Evolutionary conservation across 2,329 filamentous ascomycete species (phyloP).

Genomic region (Ophiocordyceps unilateralis): DNA sequence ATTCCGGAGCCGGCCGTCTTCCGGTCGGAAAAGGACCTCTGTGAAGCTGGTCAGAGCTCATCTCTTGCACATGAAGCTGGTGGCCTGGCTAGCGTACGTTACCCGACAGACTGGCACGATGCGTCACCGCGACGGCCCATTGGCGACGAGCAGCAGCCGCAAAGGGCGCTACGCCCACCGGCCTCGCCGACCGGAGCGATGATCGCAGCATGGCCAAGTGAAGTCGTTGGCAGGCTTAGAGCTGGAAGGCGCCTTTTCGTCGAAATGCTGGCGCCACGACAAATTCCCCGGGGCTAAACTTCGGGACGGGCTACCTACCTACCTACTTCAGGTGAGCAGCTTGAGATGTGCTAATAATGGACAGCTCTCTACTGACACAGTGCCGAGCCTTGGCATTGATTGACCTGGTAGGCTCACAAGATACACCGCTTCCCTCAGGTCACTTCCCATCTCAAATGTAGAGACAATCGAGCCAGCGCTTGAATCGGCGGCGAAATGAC

Average conservation of each 20-base stretch:
- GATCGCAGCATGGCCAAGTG: constrained; percentile 51
- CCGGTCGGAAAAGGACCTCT: constrained; percentile 41
- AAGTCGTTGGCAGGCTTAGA: constrained; percentile 23
- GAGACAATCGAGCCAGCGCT: too few species aligned
- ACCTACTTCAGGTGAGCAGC: too few species aligned
- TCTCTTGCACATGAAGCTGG: neutral
- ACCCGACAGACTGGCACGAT: constrained; percentile 13
- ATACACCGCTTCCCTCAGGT: too few species aligned
- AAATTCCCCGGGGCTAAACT: constrained; percentile 27
- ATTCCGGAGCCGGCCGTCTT: constrained; percentile 32
- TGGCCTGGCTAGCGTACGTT: constrained; percentile 11
- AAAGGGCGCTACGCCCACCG: constrained; percentile 36
- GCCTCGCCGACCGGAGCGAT: constrained; percentile 47
- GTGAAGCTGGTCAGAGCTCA: neutral
- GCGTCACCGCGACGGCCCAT: constrained; percentile 31
- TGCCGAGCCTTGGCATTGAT: too few species aligned
- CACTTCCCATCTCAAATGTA: too few species aligned
- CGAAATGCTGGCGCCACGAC: constrained; percentile 11
- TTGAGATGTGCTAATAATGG: too few species aligned
- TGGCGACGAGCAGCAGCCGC: constrained; percentile 36
- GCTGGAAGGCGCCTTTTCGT: constrained; percentile 4
- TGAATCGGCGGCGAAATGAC: too few species aligned
- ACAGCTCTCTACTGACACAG: too few species aligned
- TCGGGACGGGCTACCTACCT: too few species aligned
- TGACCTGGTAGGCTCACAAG: too few species aligned